Conservation (phyloP, 768 basidiomycete genomes). For the Pisolithus microcarpus region DNA sequence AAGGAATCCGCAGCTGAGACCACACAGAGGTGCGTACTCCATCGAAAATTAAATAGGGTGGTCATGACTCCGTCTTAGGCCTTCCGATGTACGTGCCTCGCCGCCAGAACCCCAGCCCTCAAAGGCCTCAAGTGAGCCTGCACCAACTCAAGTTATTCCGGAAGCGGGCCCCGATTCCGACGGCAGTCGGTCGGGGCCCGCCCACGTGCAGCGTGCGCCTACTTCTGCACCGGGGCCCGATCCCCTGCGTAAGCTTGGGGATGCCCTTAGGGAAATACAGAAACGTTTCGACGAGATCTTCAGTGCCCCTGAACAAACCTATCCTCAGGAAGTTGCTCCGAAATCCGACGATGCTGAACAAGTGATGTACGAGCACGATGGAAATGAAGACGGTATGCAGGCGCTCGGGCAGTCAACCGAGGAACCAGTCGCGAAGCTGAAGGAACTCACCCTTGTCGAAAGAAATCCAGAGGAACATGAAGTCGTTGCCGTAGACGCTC, state of each 20-base stretch:
- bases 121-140: conserved; percentile 3
- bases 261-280: conserved; percentile 73
- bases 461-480: conserved; percentile 35
- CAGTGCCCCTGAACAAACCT: conserved; percentile 30
- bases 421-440: conserved; percentile 74
- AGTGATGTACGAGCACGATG: conserved; percentile 62
- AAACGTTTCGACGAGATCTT: conserved; percentile 82
- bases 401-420: conserved; percentile 83
- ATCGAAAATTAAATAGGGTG: background rate
- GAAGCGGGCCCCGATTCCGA: conserved; percentile 28
- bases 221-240: conserved; percentile 35
- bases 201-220: conserved; percentile 33
- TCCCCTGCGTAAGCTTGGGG: conserved; percentile 71
- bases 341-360: conserved; percentile 38
- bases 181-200: conserved; percentile 41
- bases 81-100: conserved; percentile 1
- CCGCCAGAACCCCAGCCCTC: conserved; percentile 9
- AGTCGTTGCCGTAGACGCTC: conserved; percentile 47
- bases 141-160: conserved; percentile 11
- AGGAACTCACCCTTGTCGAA: conserved; percentile 73
- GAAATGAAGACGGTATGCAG: conserved; percentile 69
- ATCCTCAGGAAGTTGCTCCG: conserved; percentile 27
- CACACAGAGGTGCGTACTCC: conserved; percentile 1
- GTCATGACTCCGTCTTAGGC: conserved; percentile 4
- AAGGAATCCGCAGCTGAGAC: conserved; percentile 23